phyloP scores from a whole-genome alignment of 1,284 basidiomycete genomes.

The Leccinum proximum region DNA sequence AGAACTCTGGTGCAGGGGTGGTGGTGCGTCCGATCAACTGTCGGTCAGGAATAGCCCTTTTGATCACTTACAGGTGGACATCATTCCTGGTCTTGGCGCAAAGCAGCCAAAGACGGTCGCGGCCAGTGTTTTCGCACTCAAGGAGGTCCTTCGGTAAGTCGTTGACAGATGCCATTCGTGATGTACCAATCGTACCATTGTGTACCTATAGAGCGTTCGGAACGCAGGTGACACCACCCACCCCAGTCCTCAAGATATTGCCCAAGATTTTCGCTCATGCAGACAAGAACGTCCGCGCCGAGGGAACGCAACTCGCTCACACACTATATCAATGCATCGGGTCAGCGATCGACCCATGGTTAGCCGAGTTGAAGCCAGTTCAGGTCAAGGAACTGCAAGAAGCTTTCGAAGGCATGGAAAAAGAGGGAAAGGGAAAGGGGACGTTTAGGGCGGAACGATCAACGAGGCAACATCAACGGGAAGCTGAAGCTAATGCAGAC shows the following conservation, averaged over 20 bases:
- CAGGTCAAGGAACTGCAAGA: conserved; percentile 97
- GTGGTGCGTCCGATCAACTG: conserved; percentile 63
- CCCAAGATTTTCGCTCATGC: conserved; percentile 95
- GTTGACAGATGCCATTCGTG: conserved; percentile 4
- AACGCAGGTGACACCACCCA: conserved; percentile 70
- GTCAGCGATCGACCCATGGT: conserved; percentile 80
- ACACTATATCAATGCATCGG: conserved; percentile 90
- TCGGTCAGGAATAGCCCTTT: conserved; percentile 16
- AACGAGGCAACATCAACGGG: conserved; percentile 79
- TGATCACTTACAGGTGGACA: conserved; percentile 58
- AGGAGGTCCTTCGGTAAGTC: conserved; percentile 63
- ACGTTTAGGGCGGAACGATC: conserved; percentile 75
- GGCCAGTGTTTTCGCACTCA: conserved; percentile 76
- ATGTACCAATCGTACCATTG: conserved; percentile 3
- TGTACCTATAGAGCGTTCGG: conserved; percentile 72
- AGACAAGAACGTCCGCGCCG: conserved; percentile 95
- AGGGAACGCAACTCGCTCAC: conserved; percentile 80
- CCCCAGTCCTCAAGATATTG: conserved; percentile 81
- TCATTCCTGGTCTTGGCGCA: conserved; percentile 82
- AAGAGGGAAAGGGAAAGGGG: conserved; percentile 81
- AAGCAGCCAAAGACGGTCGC: conserved; percentile 97
- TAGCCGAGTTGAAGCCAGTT: conserved; percentile 97
- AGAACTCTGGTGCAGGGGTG: conserved; percentile 86
- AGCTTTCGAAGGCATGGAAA: conserved; percentile 83
- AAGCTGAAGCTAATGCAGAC: conserved; percentile 55